Conservation (phyloP, 345 rosid species). For the sweet orange (Citrus sinensis) region DNA sequence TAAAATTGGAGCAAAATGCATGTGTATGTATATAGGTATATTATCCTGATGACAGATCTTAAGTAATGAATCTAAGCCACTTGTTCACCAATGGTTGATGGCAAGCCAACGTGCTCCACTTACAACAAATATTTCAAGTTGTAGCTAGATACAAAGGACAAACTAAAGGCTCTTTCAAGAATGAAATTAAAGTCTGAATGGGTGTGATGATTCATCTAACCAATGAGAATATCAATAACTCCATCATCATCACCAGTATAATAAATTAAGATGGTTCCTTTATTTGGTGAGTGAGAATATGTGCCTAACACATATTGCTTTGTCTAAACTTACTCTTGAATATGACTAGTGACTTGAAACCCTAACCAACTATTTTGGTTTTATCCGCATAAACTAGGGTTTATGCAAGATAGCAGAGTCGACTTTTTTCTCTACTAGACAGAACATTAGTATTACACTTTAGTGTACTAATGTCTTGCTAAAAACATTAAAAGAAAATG, state of each 20-base stretch:
- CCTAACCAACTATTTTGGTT: constrained; percentile 25
- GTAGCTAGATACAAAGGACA: background rate
- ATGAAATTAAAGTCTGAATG: background rate
- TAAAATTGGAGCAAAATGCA: background rate
- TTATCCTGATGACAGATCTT: constrained; percentile 5
- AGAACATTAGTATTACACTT: constrained; percentile 14
- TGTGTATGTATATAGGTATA: background rate
- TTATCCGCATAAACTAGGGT: constrained; percentile 17
- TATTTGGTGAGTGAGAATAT: constrained; percentile 25
- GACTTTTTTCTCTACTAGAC: constrained; percentile 16
- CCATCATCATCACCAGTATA: background rate
- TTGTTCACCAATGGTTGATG: constrained; percentile 8
- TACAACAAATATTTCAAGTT: background rate
- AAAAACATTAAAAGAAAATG: background rate
- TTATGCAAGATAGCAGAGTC: constrained; percentile 11
- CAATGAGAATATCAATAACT: background rate
- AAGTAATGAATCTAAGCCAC: constrained; percentile 10
- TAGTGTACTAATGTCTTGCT: constrained; percentile 6
- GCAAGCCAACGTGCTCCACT: constrained; percentile 17
- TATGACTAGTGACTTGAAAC: constrained; percentile 35
- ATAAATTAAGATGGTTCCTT: too few species aligned
- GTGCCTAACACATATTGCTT: constrained; percentile 33
- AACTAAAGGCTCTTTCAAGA: background rate
- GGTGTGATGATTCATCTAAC: background rate
- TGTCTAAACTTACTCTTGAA: constrained; percentile 27